These are phyloP conservation scores for Schizosaccharomyces octosporus DNA, from an alignment of 805 yeast species.

Conservation along the genomic window DNA sequence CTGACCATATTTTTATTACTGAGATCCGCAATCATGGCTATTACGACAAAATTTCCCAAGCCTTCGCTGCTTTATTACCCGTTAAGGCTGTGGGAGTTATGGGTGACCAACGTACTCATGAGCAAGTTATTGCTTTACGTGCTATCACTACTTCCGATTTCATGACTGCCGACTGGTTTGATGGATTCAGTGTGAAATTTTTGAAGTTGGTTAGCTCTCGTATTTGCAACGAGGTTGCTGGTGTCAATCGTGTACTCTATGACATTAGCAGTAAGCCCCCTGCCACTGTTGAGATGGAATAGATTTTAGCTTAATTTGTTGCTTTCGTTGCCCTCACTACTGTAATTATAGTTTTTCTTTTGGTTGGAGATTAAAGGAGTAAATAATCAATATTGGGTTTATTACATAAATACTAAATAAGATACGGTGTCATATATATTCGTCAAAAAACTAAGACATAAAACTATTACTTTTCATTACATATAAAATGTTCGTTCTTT, in stretches of 20 bases:
- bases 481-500: no score
- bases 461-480: no score
- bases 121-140: constrained; percentile 95
- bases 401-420: no score
- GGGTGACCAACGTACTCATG: constrained; percentile 99
- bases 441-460: no score
- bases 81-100: constrained; percentile 97
- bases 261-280: constrained; percentile 98
- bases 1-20: constrained; percentile 85
- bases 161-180: constrained; percentile 99
- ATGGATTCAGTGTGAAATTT: constrained; percentile 62
- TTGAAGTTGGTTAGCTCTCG: constrained; percentile 81
- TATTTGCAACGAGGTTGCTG: constrained; percentile 94
- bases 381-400: no score
- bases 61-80: constrained; percentile 89
- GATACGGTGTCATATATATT: no score
- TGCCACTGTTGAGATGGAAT: constrained; percentile 99
- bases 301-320: constrained; percentile 9
- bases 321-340: background rate
- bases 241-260: constrained; percentile 96
- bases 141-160: constrained; percentile 94
- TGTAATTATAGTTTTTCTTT: background rate
- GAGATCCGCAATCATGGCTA: constrained; percentile 86
- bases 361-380: no score
- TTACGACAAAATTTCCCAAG: constrained; percentile 83